Base-by-base conservation (phyloP, 768 basidiomycete species). In the Butyriboletus loyo region DNA sequence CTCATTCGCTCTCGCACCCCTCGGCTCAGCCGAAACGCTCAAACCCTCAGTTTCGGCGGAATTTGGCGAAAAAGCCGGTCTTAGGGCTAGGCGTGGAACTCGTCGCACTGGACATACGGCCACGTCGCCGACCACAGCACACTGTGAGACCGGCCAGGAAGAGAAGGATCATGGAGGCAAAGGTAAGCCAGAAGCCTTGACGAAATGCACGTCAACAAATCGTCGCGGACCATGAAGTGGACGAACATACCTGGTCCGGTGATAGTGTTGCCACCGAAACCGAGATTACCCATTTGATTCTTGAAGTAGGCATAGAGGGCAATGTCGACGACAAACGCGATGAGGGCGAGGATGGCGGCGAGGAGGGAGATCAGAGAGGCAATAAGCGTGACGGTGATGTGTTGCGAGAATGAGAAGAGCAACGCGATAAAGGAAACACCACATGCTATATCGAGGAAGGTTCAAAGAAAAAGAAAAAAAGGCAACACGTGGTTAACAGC, bases 271-370 rank as follows among this genome's bases (percentile, higher is more conserved):
- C 73, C 68, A 38, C 69, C 52, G 11, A 52, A 57, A 8, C 66
- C 66, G 11, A 90, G 73, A 50, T 80, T 75, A 39, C 69, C 69
- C 59, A 87, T 74, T 57, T 84, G 73, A 46, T 84, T 75, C 63
- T 79, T 82, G 46, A 85, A 76, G 52, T 76, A 82, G 4, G 74
- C 83, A 61, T 74, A 86, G 28, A 92, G 79, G 14, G 87, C 85
- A 54, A 91, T 85, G 66, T 92, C 88, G 66, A 87, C 81, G 37
- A 80, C 79, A 62, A 92, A 89, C 1, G 87, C 83, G 55, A 90
- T 80, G 50, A 90, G 71, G 3, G 87, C 81, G 39, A 92, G 64
- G 21, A 78, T 54, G 1, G 86, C 84, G 8, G 86, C 87, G 49
- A 90, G 73, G 77, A 88, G 87, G 13, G 89, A 76, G 3, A 71